Evolutionary conservation across 257 asterid genomes (phyloP).

Genomic region (Solanum chilense): DNA sequence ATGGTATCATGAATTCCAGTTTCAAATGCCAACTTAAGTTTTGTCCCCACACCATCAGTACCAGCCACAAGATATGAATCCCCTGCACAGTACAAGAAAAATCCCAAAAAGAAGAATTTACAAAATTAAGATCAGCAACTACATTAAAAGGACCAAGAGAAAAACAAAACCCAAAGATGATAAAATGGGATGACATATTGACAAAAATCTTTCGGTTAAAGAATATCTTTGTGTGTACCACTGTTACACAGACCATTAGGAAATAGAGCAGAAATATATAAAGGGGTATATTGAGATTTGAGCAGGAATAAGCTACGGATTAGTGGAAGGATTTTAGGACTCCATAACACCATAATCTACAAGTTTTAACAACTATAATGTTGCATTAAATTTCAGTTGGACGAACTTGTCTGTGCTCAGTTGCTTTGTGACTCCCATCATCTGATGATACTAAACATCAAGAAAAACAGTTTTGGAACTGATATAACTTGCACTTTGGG

Average conservation of each 20-base stretch:
- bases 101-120: neutral
- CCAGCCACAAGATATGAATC: conserved; percentile 96
- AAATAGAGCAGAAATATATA: neutral
- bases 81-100: conserved; percentile 25
- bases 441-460: neutral
- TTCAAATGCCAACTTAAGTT: conserved; percentile 91
- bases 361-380: neutral
- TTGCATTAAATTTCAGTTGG: neutral
- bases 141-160: neutral
- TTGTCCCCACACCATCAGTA: conserved; percentile 96
- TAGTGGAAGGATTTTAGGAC: neutral
- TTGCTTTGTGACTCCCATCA: neutral
- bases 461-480: neutral
- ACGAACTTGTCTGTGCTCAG: neutral
- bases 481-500: neutral
- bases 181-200: too few species aligned
- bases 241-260: neutral
- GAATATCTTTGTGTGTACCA: too few species aligned
- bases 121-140: neutral
- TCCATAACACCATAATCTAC: neutral
- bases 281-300: neutral
- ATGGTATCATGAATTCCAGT: conserved; percentile 91
- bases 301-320: neutral
- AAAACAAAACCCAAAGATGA: neutral
- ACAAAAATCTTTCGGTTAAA: too few species aligned